Evolutionary conservation across 2,329 filamentous ascomycete species (phyloP), one percentile per base, ranked within the genome.

Genomic region (Ophiostoma pallidulum): DNA sequence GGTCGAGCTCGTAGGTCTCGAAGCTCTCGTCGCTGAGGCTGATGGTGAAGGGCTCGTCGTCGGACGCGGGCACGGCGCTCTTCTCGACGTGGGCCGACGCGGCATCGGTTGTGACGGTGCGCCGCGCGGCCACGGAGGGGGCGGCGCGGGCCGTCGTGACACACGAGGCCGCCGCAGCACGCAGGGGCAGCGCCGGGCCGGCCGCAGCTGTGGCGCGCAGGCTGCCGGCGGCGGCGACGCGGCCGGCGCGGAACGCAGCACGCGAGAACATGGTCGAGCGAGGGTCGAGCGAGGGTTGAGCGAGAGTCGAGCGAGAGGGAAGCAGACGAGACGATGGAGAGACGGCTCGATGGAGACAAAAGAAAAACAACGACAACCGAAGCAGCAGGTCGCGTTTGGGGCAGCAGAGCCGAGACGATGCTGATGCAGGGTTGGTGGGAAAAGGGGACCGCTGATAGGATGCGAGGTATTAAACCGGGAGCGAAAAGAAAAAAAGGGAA

Each of bases 1-100:
- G 90, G 72, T 98, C 92, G 65, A 98, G 80, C 76, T 96, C 89
- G 74, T 97, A 98, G 50, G 92, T 96, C 80, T 98, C 92, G 74
- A 97, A 98, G 74, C 87, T 91, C 84, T 97, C 91, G 67, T 96
- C 88, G 67, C 88, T 94, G 67, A 98, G 84, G 63, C 81, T 84
- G 66, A 98, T 80, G 62, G 84, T 80, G 75, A 98, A 97, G 57
- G 82, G 80, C 77, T 94, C 86, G 63, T 96, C 88, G 68, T 96
- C 90, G 68, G 90, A 86, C 89, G 94, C 64, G 50, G 74, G 73
- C 56, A 77, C 71, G 55, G 80, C 74, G 62, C 74, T 76, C 74
- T 86, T 86, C 67, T 91, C 87, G 61, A 89, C 82, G 67, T 94
- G 87, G 61, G 89, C 82, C 61, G 86, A 91, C 58, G 92, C 92